These are phyloP conservation scores for Venturiaceae sp. DNA, from an alignment of 2,329 filamentous ascomycete genomes.

Conservation along the genomic window DNA sequence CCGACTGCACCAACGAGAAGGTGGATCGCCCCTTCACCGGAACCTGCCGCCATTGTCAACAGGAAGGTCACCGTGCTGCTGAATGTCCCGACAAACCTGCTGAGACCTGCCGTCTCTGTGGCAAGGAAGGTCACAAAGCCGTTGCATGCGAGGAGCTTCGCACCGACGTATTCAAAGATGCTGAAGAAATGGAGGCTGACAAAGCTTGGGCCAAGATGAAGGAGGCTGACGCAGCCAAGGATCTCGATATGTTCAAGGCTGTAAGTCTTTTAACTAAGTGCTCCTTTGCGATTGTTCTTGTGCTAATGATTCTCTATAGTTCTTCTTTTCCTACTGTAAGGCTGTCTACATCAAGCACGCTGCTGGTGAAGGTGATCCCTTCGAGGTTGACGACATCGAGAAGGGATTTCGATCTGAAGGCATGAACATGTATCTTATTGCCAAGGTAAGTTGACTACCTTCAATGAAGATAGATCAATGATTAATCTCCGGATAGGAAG, in stretches of 20 bases:
- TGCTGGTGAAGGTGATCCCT: constrained; percentile 13
- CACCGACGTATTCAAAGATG: constrained; percentile 13
- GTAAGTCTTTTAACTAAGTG: constrained; percentile 17
- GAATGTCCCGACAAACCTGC: constrained; percentile 55
- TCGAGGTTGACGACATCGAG: constrained; percentile 40
- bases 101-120: constrained; percentile 44
- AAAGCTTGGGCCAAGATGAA: constrained; percentile 42
- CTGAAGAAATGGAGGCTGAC: constrained; percentile 35
- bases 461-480: constrained; percentile 15
- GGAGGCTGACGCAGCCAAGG: constrained; percentile 36
- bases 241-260: constrained; percentile 41
- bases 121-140: constrained; percentile 35
- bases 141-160: constrained; percentile 36
- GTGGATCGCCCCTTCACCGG: constrained; percentile 44
- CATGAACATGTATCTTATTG: constrained; percentile 42
- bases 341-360: constrained; percentile 21
- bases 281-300: constrained; percentile 6
- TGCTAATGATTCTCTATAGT: constrained; percentile 16
- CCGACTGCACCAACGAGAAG: constrained; percentile 49
- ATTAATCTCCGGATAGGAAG: constrained; percentile 14
- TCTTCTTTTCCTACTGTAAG: constrained; percentile 41
- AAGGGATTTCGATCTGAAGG: constrained; percentile 37
- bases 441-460: constrained; percentile 24
- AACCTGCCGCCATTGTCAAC: constrained; percentile 48
- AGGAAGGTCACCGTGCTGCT: constrained; percentile 45